Percentiles rank a stretch among this genome's conserved stretches.
phyloP scores from a whole-genome alignment of 805 yeast genomes.

The Teunomyces atbi region DNA sequence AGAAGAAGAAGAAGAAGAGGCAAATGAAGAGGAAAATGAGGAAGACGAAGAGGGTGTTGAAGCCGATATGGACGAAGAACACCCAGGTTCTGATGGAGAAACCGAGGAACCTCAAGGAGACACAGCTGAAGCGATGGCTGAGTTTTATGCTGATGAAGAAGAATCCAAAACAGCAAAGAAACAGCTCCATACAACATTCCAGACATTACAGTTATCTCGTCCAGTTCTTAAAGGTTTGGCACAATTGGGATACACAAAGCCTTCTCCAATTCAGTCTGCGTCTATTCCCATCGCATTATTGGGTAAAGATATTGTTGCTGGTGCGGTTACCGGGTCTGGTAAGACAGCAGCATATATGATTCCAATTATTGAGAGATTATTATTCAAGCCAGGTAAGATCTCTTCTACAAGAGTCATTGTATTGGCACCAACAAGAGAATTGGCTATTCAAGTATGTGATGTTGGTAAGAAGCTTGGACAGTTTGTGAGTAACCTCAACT shows the following conservation, averaged over 20 bases:
- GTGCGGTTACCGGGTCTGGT: constrained; percentile 99
- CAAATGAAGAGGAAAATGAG: constrained; percentile 23
- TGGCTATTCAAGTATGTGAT: constrained; percentile 93
- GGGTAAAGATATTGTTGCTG: constrained; percentile 97
- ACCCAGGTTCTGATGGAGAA: constrained; percentile 24
- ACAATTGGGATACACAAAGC: constrained; percentile 77
- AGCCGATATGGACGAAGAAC: constrained; percentile 32
- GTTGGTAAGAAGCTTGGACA: constrained; percentile 85
- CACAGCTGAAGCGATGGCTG: constrained; percentile 78
- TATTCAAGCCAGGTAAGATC: constrained; percentile 82
- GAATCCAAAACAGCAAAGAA: constrained; percentile 44
- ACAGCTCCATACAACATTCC: constrained; percentile 62
- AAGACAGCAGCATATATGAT: constrained; percentile 98
- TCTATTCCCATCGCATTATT: constrained; percentile 88
- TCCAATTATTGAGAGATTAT: constrained; percentile 88
- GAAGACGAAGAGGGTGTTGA: constrained; percentile 26
- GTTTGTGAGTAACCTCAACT: constrained; percentile 71
- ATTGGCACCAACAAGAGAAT: constrained; percentile 94
- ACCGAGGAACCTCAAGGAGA: constrained; percentile 45
- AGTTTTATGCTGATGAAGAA: constrained; percentile 68
- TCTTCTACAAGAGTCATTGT: constrained; percentile 90
- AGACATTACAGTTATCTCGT: constrained; percentile 77
- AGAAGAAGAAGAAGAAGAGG: constrained; percentile 33
- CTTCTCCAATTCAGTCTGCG: constrained; percentile 92
- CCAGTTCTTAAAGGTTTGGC: constrained; percentile 84